Conservation (phyloP, 768 basidiomycete species). For the Mycena floridula region DNA sequence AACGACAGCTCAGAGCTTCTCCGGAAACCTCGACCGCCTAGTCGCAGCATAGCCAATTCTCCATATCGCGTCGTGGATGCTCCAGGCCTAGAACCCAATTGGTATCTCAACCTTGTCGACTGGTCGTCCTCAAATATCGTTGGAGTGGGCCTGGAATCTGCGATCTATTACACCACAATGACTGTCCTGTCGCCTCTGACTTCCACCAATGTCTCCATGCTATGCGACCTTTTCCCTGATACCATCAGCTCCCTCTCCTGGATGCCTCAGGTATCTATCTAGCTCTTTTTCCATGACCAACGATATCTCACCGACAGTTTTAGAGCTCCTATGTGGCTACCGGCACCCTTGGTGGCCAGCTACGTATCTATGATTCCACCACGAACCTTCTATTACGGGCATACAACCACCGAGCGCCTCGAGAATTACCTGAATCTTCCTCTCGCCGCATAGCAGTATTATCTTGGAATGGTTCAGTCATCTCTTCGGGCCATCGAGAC, state of each 20-base stretch:
- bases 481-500: constrained; percentile 69
- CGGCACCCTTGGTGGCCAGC: constrained; percentile 57
- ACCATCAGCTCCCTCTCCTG: too few species aligned
- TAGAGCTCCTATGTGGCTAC: too few species aligned
- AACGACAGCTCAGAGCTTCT: constrained; percentile 56
- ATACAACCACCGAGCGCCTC: too few species aligned
- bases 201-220: constrained; percentile 41
- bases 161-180: too few species aligned
- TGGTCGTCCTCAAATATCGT: constrained; percentile 72
- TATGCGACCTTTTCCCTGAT: too few species aligned
- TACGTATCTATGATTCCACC: constrained; percentile 70
- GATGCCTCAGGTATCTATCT: too few species aligned
- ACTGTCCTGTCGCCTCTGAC: too few species aligned
- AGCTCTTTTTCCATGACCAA: too few species aligned
- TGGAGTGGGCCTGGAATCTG: constrained; percentile 60
- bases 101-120: constrained; percentile 74
- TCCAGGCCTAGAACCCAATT: constrained; percentile 74
- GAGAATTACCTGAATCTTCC: constrained; percentile 55
- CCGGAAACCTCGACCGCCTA: constrained; percentile 51
- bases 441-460: constrained; percentile 62
- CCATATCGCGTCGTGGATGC: constrained; percentile 77
- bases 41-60: constrained; percentile 58
- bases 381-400: constrained; percentile 47
- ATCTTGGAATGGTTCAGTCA: constrained; percentile 64
- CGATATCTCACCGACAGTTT: too few species aligned